phyloP scores from a whole-genome alignment of 345 rosid genomes.

The Toxicodendron radicans region DNA sequence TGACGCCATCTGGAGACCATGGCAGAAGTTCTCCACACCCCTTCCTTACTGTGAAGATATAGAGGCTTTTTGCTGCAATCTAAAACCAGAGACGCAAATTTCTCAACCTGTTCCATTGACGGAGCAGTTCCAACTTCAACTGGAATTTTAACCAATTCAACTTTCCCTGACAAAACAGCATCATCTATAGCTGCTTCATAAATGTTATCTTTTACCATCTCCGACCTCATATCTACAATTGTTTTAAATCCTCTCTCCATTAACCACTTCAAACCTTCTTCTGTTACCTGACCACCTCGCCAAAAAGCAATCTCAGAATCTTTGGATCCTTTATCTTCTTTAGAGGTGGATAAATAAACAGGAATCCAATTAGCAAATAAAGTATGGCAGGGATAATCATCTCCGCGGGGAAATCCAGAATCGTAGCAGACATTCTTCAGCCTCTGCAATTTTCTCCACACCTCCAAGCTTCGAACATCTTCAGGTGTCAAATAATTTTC shows the following conservation, averaged over 20 bases:
- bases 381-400: conserved; percentile 64
- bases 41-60: conserved; percentile 94
- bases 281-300: conserved; percentile 89
- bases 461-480: conserved; percentile 59
- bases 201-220: conserved; percentile 73
- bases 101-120: conserved; percentile 85
- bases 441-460: conserved; percentile 93
- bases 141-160: conserved; percentile 70
- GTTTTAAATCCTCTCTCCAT: conserved; percentile 74
- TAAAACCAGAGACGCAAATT: conserved; percentile 76
- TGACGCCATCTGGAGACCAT: conserved; percentile 97
- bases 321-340: conserved; percentile 44
- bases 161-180: conserved; percentile 58
- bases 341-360: conserved; percentile 57
- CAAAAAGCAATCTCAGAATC: conserved; percentile 81
- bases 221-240: conserved; percentile 84
- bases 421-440: conserved; percentile 92
- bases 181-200: conserved; percentile 65
- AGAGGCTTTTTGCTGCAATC: conserved; percentile 76
- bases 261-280: conserved; percentile 86
- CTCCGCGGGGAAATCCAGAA: conserved; percentile 73
- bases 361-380: conserved; percentile 84
- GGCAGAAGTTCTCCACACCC: conserved; percentile 82
- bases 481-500: conserved; percentile 75
- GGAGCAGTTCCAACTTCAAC: conserved; percentile 86